These are phyloP conservation scores for Colletotrichum nymphaeae DNA, from an alignment of 2,329 filamentous ascomycete species.

Conservation along the genomic window DNA sequence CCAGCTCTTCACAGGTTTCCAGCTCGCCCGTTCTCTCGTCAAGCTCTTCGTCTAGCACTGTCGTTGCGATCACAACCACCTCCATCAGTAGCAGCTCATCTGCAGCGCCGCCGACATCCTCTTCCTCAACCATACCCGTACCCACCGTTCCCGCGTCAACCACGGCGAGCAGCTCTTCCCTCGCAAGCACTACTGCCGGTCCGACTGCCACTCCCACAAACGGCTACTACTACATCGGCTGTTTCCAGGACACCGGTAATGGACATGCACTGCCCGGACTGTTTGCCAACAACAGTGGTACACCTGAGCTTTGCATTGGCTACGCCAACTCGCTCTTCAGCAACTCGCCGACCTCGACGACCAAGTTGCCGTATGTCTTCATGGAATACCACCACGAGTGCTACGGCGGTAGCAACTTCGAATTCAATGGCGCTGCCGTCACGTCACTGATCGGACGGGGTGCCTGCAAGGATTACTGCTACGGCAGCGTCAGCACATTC, in stretches of 20 bases:
- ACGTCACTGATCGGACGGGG: conserved; percentile 42
- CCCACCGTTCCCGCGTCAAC: conserved; percentile 29
- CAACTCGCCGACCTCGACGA: conserved; percentile 41
- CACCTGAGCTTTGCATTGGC: conserved; percentile 47
- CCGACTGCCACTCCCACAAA: conserved; percentile 39
- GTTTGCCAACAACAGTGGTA: conserved; percentile 46
- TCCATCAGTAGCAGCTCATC: not conserved
- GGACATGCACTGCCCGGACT: conserved; percentile 46
- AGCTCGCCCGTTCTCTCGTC: not conserved
- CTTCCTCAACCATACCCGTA: conserved; percentile 20
- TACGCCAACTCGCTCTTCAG: conserved; percentile 43
- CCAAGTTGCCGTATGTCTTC: conserved; percentile 42
- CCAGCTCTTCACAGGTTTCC: not conserved
- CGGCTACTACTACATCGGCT: conserved; percentile 45
- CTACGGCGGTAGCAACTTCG: conserved; percentile 42
- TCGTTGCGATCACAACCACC: too few relatives aligned
- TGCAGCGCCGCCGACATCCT: not conserved
- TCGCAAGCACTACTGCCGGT: conserved; percentile 3
- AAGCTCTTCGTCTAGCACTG: too few relatives aligned
- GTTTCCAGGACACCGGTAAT: conserved; percentile 41
- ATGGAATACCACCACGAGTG: conserved; percentile 49
- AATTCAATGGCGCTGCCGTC: conserved; percentile 39
- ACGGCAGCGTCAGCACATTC: conserved; percentile 39
- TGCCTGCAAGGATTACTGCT: conserved; percentile 45
- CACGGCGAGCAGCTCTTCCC: conserved; percentile 7